phyloP scores from a whole-genome alignment of 2,329 filamentous ascomycete species.

The Neoscytalidium dimidiatum region DNA sequence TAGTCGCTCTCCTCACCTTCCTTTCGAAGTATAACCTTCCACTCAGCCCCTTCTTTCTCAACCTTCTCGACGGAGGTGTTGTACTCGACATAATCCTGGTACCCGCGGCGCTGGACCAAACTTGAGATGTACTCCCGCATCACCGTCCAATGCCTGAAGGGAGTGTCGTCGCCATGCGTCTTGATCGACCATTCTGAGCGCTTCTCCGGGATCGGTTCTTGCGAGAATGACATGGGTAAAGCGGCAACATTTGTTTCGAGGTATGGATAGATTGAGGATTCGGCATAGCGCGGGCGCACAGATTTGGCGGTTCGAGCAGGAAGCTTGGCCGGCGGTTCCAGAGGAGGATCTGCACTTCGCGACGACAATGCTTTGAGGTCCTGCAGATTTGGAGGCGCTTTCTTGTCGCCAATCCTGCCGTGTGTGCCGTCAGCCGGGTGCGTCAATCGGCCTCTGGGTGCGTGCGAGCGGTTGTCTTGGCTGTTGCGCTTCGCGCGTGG shows the following conservation, averaged over 20 bases:
- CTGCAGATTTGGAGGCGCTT: conserved; percentile 40
- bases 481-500: background rate
- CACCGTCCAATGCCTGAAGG: conserved; percentile 63
- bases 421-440: background rate
- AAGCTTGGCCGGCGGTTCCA: conserved; percentile 49
- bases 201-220: conserved; percentile 55
- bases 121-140: conserved; percentile 57
- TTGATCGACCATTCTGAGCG: conserved; percentile 45
- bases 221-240: conserved; percentile 61
- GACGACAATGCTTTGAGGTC: conserved; percentile 51
- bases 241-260: conserved; percentile 67
- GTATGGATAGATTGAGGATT: conserved; percentile 63
- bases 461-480: no score
- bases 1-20: conserved; percentile 45
- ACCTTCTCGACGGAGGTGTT: conserved; percentile 64
- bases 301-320: conserved; percentile 50
- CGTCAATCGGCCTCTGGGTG: no score
- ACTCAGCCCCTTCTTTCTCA: conserved; percentile 53
- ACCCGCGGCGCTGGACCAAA: conserved; percentile 55
- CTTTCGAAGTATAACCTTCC: conserved; percentile 55
- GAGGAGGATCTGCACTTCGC: conserved; percentile 53
- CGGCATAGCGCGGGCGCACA: conserved; percentile 52
- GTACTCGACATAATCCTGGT: conserved; percentile 56
- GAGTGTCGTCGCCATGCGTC: conserved; percentile 59
- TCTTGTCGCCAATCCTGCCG: conserved; percentile 27